A percentile compares a stretch with the other conserved stretches of the same genome.
These are phyloP conservation scores for Adansonia rubrostipa DNA, from an alignment of 441 rosid genomes.

Conservation along the genomic window DNA sequence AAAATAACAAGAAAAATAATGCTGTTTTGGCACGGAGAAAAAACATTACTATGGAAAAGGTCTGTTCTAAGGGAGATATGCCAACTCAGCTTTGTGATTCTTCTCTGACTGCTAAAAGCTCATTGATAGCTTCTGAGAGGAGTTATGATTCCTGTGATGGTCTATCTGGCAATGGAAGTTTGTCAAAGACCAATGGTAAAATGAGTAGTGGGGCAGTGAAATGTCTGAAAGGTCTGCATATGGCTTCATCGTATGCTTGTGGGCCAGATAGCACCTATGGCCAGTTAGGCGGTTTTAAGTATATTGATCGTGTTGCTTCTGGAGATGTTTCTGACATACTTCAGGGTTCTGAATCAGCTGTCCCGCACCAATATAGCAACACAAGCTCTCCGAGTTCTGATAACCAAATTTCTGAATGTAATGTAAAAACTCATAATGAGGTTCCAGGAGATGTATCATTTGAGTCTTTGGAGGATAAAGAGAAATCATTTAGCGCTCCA, in stretches of 20 bases:
- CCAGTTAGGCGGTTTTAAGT: slow-evolving; percentile 32
- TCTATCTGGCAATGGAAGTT: slow-evolving; percentile 38
- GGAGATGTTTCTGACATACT: slow-evolving; percentile 33
- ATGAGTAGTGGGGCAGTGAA: slow-evolving; percentile 32
- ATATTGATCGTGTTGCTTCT: slow-evolving; percentile 31
- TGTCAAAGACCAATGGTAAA: slow-evolving; percentile 35
- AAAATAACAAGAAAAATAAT: slow-evolving; percentile 36
- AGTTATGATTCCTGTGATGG: slow-evolving; percentile 44
- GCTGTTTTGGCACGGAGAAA: slow-evolving; percentile 35
- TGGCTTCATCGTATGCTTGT: slow-evolving; percentile 33
- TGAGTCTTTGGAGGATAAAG: slow-evolving; percentile 32
- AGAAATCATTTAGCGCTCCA: slow-evolving; percentile 27
- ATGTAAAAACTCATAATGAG: slow-evolving; percentile 26
- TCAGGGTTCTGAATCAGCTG: slow-evolving; percentile 39
- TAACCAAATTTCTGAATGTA: slow-evolving; percentile 23
- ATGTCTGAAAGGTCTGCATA: slow-evolving; percentile 27
- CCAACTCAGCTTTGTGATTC: slow-evolving; percentile 35
- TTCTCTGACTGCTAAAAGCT: slow-evolving; percentile 47
- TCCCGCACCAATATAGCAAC: slow-evolving; percentile 45
- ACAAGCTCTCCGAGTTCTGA: slow-evolving; percentile 26
- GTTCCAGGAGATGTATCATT: slow-evolving; percentile 32
- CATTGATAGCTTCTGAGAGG: slow-evolving; percentile 46
- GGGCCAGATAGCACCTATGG: slow-evolving; percentile 37
- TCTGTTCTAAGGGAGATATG: slow-evolving; percentile 35
- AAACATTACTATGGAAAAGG: slow-evolving; percentile 27